phyloP scores from a whole-genome alignment of 257 asterid species.

The Fraxinus americana region DNA sequence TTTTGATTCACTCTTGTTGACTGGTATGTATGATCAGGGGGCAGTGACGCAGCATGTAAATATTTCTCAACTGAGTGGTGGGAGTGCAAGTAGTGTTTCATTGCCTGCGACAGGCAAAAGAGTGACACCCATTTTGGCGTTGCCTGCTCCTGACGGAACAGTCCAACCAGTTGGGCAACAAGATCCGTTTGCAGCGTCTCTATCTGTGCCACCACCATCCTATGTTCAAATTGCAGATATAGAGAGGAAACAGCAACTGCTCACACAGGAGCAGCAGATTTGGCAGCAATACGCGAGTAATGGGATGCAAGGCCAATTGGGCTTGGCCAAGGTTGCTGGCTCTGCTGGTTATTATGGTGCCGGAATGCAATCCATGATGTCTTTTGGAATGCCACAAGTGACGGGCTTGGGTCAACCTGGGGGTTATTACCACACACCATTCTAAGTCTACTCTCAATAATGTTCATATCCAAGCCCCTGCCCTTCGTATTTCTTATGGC shows the following conservation, averaged over 20 bases:
- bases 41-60: slow-evolving; percentile 50
- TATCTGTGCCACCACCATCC: slow-evolving; percentile 64
- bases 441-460: slow-evolving; percentile 9
- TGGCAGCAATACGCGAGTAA: slow-evolving; percentile 66
- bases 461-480: not conserved
- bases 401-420: slow-evolving; percentile 41
- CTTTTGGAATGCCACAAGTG: slow-evolving; percentile 50
- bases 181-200: slow-evolving; percentile 78
- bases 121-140: slow-evolving; percentile 45
- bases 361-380: slow-evolving; percentile 19
- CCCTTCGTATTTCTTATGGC: not conserved
- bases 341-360: slow-evolving; percentile 37
- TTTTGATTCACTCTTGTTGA: slow-evolving; percentile 52
- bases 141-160: slow-evolving; percentile 66
- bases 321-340: slow-evolving; percentile 47
- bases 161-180: slow-evolving; percentile 49
- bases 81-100: slow-evolving; percentile 71
- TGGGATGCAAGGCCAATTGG: slow-evolving; percentile 69
- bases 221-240: slow-evolving; percentile 72
- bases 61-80: slow-evolving; percentile 42
- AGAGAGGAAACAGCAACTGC: slow-evolving; percentile 68
- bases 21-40: slow-evolving; percentile 77
- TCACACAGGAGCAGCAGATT: slow-evolving; percentile 62
- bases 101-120: slow-evolving; percentile 40
- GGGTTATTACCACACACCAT: slow-evolving; percentile 50